Evolutionary conservation across 768 basidiomycete genomes (phyloP).

Genomic region (Leccinum pellstonianum): DNA sequence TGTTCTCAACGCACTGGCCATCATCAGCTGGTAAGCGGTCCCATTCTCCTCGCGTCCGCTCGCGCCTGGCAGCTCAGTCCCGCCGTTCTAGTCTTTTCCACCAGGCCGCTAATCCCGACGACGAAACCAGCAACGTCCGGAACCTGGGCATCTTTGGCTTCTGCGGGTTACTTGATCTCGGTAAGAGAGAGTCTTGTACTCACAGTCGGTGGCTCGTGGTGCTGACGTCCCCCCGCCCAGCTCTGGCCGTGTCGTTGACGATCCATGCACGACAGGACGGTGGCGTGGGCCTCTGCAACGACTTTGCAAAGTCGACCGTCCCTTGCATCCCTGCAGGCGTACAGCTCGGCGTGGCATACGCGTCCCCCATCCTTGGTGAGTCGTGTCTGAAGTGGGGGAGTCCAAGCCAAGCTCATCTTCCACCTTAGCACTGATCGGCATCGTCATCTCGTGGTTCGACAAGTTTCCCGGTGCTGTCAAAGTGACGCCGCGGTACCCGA

Average conservation of each 20-base stretch:
- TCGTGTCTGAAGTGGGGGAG: neutral
- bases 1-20: conserved; percentile 10
- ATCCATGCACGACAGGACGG: conserved; percentile 27
- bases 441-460: conserved; percentile 29
- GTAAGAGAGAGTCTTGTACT: conserved; percentile 9
- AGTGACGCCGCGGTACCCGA: conserved; percentile 26
- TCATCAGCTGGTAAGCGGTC: conserved; percentile 23
- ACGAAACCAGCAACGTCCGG: conserved; percentile 23
- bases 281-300: conserved; percentile 26
- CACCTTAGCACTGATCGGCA: conserved; percentile 21
- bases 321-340: conserved; percentile 24
- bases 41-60: neutral
- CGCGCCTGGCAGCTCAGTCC: neutral
- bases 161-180: conserved; percentile 14
- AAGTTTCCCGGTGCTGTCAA: conserved; percentile 26
- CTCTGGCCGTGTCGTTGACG: conserved; percentile 23
- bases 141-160: conserved; percentile 25
- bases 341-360: conserved; percentile 31
- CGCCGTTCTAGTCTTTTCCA: conserved; percentile 15
- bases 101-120: conserved; percentile 8
- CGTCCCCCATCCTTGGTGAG: conserved; percentile 29
- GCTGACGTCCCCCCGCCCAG: conserved; percentile 14
- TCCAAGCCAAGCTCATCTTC: neutral
- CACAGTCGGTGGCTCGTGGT: neutral
- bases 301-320: conserved; percentile 27